Evolutionary conservation across 805 yeast species (phyloP).

Genomic region (Starmerella vaccinii): DNA sequence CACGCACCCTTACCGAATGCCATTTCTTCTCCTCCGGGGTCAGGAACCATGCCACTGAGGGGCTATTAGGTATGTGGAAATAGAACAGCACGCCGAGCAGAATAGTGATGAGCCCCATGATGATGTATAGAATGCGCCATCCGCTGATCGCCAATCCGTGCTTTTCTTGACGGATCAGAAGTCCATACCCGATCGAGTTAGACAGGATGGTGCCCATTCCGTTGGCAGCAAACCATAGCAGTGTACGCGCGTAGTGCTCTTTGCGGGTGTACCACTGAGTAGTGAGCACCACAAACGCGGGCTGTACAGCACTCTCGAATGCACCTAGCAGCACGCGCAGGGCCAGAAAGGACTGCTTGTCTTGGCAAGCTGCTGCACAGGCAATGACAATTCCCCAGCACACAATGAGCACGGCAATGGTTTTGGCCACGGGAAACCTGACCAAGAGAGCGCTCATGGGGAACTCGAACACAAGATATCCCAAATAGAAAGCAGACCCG

Average conservation of each 20-base stretch:
- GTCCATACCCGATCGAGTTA: constrained; percentile 25
- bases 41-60: constrained; percentile 34
- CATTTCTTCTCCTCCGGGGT: constrained; percentile 38
- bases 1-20: constrained; percentile 45
- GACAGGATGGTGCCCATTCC: constrained; percentile 37
- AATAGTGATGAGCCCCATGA: constrained; percentile 51
- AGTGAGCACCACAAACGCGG: constrained; percentile 48
- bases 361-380: constrained; percentile 38
- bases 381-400: constrained; percentile 50
- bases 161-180: constrained; percentile 11
- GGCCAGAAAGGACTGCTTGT: constrained; percentile 39
- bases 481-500: constrained; percentile 49
- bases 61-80: constrained; percentile 48
- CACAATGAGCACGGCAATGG: constrained; percentile 39
- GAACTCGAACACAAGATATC: constrained; percentile 48
- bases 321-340: constrained; percentile 41
- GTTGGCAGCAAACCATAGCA: constrained; percentile 37
- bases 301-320: constrained; percentile 45
- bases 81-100: constrained; percentile 40
- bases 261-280: constrained; percentile 45
- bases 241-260: constrained; percentile 39
- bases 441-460: constrained; percentile 42
- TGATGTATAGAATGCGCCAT: constrained; percentile 53
- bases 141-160: constrained; percentile 31
- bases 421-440: constrained; percentile 44